Base-by-base conservation (phyloP, 1,139 yeast genomes). In the Zygosaccharomyces sapae region DNA sequence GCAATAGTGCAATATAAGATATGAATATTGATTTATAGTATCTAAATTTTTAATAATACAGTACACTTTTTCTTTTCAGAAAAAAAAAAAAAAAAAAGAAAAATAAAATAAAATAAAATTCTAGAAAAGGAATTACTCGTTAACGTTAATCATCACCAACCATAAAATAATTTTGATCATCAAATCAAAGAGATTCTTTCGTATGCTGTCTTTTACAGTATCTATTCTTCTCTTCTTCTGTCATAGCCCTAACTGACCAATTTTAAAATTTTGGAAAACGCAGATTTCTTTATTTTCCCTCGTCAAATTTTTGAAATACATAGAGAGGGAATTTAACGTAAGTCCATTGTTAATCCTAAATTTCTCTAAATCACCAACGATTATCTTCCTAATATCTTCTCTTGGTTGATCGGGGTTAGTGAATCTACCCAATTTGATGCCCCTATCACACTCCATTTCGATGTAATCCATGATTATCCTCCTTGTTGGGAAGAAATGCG, bases 401-500 rank as follows among this genome's bases (percentile, higher is more conserved):
- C 66, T 57, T 4, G 62, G 52, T 43, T 59, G 62, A 7, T 50
- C 50, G 4, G 61, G 58, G 24, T 57, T 54, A 9, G 52, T 49
- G 42, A 64, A 66, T 39, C 67, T 54, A 9, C 67, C 68, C 31
- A 62, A 44, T 20, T 58, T 54, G 8, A 63, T 54, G 9, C 69
- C 68, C 18, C 66, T 46, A 46, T 57, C 56, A 50, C 58, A 49
- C 53, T 62, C 66, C 45, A 61, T 54, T 55, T 69, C 63, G 48
- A 67, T 55, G 59, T 62, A 59, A 54, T 65, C 59, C 61, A 61
- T 55, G 47, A 61, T 55, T 38, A 65, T 61, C 45, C 68, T 55
- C 46, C 70, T 58, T 7, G 69, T 66, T 4, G 70, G 70, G 39
- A 66, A 66, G 41, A 66, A 66, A 50, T 66, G 70, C 1, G 70